These are phyloP conservation scores for Conoideocrella luteorostrata DNA, from an alignment of 2,329 filamentous ascomycete genomes.

Conservation along the genomic window DNA sequence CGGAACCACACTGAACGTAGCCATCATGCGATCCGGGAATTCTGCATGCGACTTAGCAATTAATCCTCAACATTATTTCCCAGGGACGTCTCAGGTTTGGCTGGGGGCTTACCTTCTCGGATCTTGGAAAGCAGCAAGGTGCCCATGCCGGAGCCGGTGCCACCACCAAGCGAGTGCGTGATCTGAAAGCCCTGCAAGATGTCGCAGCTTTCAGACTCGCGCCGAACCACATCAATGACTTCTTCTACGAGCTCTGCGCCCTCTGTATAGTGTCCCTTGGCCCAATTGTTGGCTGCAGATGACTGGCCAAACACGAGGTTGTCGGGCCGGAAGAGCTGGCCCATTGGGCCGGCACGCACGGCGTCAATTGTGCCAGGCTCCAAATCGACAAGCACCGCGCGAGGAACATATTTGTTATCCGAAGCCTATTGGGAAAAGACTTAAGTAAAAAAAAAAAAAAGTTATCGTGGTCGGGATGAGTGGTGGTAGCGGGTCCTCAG, in stretches of 20 bases:
- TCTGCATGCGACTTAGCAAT: constrained; percentile 36
- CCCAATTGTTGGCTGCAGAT: constrained; percentile 99
- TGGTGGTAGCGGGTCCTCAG: too few relatives aligned
- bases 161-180: constrained; percentile 98
- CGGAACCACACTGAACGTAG: constrained; percentile 96
- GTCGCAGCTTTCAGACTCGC: constrained; percentile 96
- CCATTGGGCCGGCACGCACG: constrained; percentile 94
- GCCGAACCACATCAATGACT: constrained; percentile 94
- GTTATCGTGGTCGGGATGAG: too few relatives aligned
- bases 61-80: background rate
- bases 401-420: constrained; percentile 97
- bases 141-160: constrained; percentile 99
- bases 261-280: constrained; percentile 99
- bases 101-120: constrained; percentile 54
- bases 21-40: constrained; percentile 99
- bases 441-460: background rate
- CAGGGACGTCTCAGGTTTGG: background rate
- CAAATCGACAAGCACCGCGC: constrained; percentile 97
- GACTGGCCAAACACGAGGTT: constrained; percentile 99
- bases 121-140: constrained; percentile 99
- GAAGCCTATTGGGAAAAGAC: constrained; percentile 61
- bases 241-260: constrained; percentile 97
- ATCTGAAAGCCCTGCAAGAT: constrained; percentile 99
- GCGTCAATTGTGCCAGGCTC: constrained; percentile 99
- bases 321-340: constrained; percentile 97